Conservation (phyloP, 768 basidiomycete species). For the Boletus sp. region DNA sequence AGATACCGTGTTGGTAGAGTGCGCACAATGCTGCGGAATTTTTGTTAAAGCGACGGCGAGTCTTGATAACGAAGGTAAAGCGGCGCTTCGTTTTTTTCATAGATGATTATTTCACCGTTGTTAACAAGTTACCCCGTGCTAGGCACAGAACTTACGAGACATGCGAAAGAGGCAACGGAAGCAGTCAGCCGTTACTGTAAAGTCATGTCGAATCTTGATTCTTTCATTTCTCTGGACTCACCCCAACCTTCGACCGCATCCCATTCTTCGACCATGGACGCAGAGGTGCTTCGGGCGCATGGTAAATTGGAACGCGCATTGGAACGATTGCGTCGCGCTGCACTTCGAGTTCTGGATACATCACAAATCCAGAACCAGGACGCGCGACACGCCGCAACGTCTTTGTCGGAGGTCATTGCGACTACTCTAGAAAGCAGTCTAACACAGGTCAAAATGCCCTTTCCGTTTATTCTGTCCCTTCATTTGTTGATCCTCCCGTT, state of each 20-base stretch:
- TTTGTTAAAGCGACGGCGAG: slow-evolving; percentile 46
- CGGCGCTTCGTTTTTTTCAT: background rate
- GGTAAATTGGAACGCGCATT: slow-evolving; percentile 61
- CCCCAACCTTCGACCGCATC: background rate
- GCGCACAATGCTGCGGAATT: slow-evolving; percentile 40
- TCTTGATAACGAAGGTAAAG: slow-evolving; percentile 23
- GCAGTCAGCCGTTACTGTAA: slow-evolving; percentile 20
- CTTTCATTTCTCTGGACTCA: background rate
- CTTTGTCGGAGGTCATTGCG: slow-evolving; percentile 39
- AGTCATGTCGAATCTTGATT: slow-evolving; percentile 12
- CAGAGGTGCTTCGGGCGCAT: slow-evolving; percentile 33
- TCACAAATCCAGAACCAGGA: slow-evolving; percentile 9
- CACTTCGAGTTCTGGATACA: slow-evolving; percentile 46
- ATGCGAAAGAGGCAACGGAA: slow-evolving; percentile 18
- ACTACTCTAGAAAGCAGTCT: slow-evolving; percentile 32
- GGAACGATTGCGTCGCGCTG: slow-evolving; percentile 55
- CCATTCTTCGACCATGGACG: background rate
- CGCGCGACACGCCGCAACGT: slow-evolving; percentile 11
- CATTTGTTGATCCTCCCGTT: background rate
- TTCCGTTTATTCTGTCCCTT: background rate
- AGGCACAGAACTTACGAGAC: slow-evolving; percentile 20
- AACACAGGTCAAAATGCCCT: slow-evolving; percentile 29
- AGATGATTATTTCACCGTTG: background rate
- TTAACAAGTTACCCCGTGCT: background rate
- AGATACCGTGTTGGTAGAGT: slow-evolving; percentile 32